Conservation (phyloP, 1,284 basidiomycete species). For the Cryptococcus sp. region DNA sequence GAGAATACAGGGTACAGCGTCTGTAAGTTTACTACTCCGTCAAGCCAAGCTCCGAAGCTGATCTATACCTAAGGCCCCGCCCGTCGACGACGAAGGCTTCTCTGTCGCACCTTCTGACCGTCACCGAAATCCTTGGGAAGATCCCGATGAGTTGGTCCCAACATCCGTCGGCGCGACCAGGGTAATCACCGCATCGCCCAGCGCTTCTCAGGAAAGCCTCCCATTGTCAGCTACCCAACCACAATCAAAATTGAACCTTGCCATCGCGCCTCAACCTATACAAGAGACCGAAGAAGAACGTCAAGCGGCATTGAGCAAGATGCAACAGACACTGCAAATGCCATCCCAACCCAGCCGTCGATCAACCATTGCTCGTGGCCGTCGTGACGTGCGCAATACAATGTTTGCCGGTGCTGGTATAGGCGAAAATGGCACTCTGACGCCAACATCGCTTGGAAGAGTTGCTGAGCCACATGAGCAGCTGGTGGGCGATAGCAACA, state of each 20-base stretch:
- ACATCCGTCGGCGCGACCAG: slow-evolving; percentile 18
- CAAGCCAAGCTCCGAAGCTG: neutral
- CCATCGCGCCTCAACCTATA: slow-evolving; percentile 53
- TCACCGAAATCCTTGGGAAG: slow-evolving; percentile 56
- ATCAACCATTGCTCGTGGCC: slow-evolving; percentile 53
- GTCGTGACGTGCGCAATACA: slow-evolving; percentile 56
- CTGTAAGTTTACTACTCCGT: slow-evolving; percentile 4
- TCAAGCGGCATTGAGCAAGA: slow-evolving; percentile 55
- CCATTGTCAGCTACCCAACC: slow-evolving; percentile 16
- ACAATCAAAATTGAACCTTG: slow-evolving; percentile 38
- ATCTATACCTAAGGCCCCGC: slow-evolving; percentile 21
- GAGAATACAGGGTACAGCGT: slow-evolving; percentile 9
- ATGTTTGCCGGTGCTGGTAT: slow-evolving; percentile 38
- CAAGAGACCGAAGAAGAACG: slow-evolving; percentile 55
- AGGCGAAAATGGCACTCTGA: slow-evolving; percentile 9
- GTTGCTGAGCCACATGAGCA: slow-evolving; percentile 21
- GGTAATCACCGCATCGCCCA: slow-evolving; percentile 24
- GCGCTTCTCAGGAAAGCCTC: slow-evolving; percentile 28
- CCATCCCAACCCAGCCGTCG: slow-evolving; percentile 43
- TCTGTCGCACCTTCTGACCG: slow-evolving; percentile 57
- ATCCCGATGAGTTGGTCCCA: slow-evolving; percentile 37
- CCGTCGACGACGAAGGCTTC: slow-evolving; percentile 58
- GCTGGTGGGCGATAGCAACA: slow-evolving; percentile 10
- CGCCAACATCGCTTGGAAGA: slow-evolving; percentile 8
- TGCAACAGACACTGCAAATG: slow-evolving; percentile 55